Conservation (phyloP, 164 flowering plant genomes). For the Stephania japonica region DNA sequence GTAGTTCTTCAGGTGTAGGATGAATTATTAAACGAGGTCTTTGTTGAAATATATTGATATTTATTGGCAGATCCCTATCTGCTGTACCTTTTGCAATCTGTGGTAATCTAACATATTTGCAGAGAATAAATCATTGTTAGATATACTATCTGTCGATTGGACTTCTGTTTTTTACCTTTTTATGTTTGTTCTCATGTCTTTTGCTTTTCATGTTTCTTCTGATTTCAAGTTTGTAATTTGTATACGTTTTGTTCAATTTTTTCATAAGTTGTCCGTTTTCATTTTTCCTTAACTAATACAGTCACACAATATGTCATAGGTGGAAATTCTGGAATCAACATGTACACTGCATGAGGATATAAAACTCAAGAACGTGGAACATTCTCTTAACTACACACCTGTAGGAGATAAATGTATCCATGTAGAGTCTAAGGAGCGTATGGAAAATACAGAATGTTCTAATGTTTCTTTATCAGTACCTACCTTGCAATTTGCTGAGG, state of each 20-base stretch:
- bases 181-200: not conserved
- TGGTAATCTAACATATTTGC: no score
- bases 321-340: conserved; percentile 21
- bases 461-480: conserved; percentile 24
- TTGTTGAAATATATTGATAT: no score
- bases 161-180: not conserved
- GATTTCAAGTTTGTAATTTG: not conserved
- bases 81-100: no score
- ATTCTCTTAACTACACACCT: conserved; percentile 36
- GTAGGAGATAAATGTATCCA: conserved; percentile 20
- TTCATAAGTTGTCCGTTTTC: not conserved
- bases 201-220: not conserved
- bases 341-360: conserved; percentile 15
- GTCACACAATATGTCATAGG: conserved; percentile 26
- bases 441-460: conserved; percentile 20
- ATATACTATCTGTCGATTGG: not conserved
- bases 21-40: no score
- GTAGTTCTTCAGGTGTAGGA: no score
- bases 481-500: conserved; percentile 9
- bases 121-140: no score
- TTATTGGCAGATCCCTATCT: no score
- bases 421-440: conserved; percentile 17
- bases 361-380: conserved; percentile 29
- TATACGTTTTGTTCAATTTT: not conserved
- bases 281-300: not conserved